A percentile compares a stretch with the other conserved stretches of the same genome.
phyloP scores from a whole-genome alignment of 805 yeast genomes.

The Kodamaea kakaduensis region DNA sequence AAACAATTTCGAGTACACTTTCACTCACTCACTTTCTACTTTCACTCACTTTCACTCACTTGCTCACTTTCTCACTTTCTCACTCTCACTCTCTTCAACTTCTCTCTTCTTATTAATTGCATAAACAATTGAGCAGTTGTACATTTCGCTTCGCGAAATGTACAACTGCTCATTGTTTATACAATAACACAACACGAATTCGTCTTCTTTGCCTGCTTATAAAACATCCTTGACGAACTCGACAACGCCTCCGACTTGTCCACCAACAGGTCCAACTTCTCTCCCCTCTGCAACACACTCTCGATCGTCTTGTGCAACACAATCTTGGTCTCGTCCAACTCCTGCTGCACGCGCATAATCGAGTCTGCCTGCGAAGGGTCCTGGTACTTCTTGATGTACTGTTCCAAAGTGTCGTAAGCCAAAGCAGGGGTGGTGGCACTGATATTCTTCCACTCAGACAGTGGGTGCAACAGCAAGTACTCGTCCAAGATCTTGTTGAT shows the following conservation, averaged over 20 bases:
- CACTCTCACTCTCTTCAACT: no score
- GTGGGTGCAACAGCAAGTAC: conserved; percentile 78
- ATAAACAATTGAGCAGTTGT: neutral
- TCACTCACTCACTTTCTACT: no score
- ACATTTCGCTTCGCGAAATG: neutral
- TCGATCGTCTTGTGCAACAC: conserved; percentile 95
- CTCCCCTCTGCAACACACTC: conserved; percentile 92
- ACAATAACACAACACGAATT: conserved; percentile 29
- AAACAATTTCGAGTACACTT: no score
- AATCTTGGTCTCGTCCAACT: conserved; percentile 94
- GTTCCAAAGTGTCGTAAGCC: conserved; percentile 57
- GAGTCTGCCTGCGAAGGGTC: conserved; percentile 98
- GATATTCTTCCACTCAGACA: conserved; percentile 57
- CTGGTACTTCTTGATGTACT: conserved; percentile 79
- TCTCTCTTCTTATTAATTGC: neutral
- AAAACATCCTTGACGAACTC: conserved; percentile 85
- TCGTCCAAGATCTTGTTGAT: conserved; percentile 90
- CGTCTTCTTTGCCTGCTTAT: conserved; percentile 90
- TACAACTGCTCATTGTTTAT: conserved; percentile 11
- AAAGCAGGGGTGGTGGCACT: conserved; percentile 45
- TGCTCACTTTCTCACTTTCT: no score
- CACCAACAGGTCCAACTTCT: conserved; percentile 87
- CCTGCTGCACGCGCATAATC: conserved; percentile 95
- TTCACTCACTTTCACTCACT: no score
- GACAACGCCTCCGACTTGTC: conserved; percentile 94